phyloP scores from a whole-genome alignment of 208 protist genomes.

The Perkinsela sp. region DNA sequence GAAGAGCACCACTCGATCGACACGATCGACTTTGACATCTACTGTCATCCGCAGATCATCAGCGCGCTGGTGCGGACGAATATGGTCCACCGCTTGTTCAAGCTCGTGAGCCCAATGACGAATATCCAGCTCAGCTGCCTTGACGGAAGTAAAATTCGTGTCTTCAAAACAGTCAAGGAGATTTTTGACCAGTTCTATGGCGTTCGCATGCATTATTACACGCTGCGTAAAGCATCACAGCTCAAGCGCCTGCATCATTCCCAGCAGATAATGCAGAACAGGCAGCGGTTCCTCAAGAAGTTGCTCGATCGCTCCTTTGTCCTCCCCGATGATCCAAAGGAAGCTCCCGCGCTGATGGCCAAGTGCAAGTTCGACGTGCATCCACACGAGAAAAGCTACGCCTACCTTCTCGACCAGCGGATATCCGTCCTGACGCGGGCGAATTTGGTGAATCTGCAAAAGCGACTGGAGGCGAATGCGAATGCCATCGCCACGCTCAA shows the following conservation, averaged over 20 bases:
- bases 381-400: constrained; percentile 29
- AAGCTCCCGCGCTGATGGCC: constrained; percentile 19
- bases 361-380: constrained; percentile 29
- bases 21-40: constrained; percentile 3
- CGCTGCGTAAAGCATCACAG: constrained; percentile 18
- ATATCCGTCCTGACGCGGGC: constrained; percentile 58
- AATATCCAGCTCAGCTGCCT: constrained; percentile 1
- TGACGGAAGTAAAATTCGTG: not conserved
- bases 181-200: constrained; percentile 5
- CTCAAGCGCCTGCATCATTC: constrained; percentile 27
- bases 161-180: not conserved
- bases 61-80: not conserved
- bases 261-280: constrained; percentile 22
- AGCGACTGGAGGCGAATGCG: constrained; percentile 19
- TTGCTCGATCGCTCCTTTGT: constrained; percentile 47
- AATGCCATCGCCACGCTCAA: constrained; percentile 30
- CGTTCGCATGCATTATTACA: constrained; percentile 3
- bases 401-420: constrained; percentile 52
- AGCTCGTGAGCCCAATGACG: constrained; percentile 1
- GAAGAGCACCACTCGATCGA: not conserved
- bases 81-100: not conserved
- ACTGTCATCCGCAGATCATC: constrained; percentile 1
- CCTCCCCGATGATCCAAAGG: constrained; percentile 35
- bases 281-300: constrained; percentile 27
- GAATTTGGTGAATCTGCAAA: constrained; percentile 31